Evolutionary conservation across 2,329 filamentous ascomycete genomes (phyloP).

Genomic region (Monosporascus sp.): DNA sequence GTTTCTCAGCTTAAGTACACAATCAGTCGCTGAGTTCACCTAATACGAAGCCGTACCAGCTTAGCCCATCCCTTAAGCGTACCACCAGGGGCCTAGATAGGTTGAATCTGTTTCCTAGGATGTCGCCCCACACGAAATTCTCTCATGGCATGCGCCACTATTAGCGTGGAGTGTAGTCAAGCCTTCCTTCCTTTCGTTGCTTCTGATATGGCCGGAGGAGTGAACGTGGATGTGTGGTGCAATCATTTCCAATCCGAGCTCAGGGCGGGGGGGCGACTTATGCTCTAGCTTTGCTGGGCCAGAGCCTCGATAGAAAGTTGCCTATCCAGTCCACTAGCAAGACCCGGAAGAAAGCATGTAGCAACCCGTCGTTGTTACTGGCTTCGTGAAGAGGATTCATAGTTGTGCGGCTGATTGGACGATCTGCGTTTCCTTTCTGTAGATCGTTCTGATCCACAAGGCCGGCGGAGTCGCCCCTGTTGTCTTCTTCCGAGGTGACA

Average conservation of each 20-base stretch:
- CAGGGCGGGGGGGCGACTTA: constrained; percentile 17
- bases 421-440: constrained; percentile 11
- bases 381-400: constrained; percentile 2
- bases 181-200: no score
- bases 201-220: no score
- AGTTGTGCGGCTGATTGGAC: constrained; percentile 9
- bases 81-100: no score
- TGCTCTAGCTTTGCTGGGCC: constrained; percentile 22
- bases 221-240: neutral
- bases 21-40: no score
- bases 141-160: no score
- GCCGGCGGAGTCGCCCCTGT: neutral
- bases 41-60: no score
- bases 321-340: constrained; percentile 36
- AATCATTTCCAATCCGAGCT: neutral
- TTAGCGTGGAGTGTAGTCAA: no score
- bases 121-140: no score
- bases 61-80: no score
- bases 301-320: constrained; percentile 28
- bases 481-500: neutral
- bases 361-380: constrained; percentile 18
- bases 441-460: constrained; percentile 4
- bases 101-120: no score
- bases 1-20: no score
- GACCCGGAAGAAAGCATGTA: constrained; percentile 28